Evolutionary conservation across 2,329 filamentous ascomycete genomes (phyloP).

Genomic region (Mollisiaceae sp.): DNA sequence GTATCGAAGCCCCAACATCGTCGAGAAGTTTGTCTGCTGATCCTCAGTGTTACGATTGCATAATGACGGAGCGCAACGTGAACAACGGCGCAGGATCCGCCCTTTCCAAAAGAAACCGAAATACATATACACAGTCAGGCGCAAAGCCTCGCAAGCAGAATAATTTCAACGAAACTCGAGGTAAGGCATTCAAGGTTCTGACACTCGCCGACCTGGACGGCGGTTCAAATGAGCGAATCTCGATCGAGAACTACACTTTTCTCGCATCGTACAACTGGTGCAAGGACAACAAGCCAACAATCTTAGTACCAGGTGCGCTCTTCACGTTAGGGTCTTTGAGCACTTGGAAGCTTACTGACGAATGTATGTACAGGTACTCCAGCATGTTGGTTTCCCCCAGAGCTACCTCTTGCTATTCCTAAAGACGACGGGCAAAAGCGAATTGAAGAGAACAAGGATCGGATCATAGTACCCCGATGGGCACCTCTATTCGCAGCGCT

Average conservation of each 20-base stretch:
- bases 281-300: background rate
- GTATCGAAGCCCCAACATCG: too few species aligned
- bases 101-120: background rate
- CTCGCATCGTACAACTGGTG: conserved; percentile 2
- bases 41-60: too few species aligned
- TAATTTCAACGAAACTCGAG: background rate
- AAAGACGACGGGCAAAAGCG: background rate
- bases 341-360: background rate
- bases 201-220: background rate
- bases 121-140: background rate
- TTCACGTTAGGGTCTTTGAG: background rate
- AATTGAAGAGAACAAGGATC: background rate
- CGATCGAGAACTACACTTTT: conserved; percentile 1
- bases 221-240: background rate
- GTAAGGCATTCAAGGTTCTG: background rate
- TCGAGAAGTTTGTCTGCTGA: too few species aligned
- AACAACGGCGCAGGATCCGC: too few species aligned
- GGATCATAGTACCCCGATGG: background rate
- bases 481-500: background rate
- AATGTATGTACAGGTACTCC: background rate
- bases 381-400: background rate
- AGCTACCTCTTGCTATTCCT: background rate
- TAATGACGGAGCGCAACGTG: too few species aligned
- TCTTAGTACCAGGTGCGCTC: background rate
- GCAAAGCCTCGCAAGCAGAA: background rate